Percentiles rank a stretch among this genome's conserved stretches.
These are phyloP conservation scores for Gliomastix tumulicola DNA, from an alignment of 2,329 filamentous ascomycete genomes.

Conservation along the genomic window DNA sequence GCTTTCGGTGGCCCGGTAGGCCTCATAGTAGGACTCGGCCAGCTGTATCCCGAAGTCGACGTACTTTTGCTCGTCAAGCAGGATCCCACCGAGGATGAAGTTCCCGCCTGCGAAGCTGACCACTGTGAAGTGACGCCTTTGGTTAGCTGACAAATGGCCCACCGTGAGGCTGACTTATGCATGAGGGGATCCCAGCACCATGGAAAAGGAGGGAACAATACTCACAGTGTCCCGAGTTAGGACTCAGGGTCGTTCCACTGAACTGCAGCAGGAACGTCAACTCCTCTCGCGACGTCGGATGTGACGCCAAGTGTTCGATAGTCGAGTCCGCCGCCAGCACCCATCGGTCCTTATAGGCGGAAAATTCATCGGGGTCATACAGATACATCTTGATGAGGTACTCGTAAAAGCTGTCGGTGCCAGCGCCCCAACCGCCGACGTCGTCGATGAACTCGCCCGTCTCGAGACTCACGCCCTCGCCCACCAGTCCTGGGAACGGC, in stretches of 20 bases:
- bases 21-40: conserved; percentile 43
- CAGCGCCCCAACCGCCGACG: conserved; percentile 66
- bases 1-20: conserved; percentile 37
- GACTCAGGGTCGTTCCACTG: conserved; percentile 32
- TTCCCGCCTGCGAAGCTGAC: conserved; percentile 45
- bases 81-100: conserved; percentile 38
- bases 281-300: conserved; percentile 45
- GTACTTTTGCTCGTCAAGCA: conserved; percentile 31
- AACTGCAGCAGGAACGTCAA: conserved; percentile 51
- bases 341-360: conserved; percentile 66
- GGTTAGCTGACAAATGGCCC: background rate
- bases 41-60: conserved; percentile 36
- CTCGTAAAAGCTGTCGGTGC: conserved; percentile 66
- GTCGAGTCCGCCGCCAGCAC: conserved; percentile 67
- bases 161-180: conserved; percentile 31
- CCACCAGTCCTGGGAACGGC: conserved; percentile 65
- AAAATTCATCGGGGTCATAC: conserved; percentile 62
- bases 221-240: conserved; percentile 40
- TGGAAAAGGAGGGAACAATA: conserved; percentile 34
- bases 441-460: conserved; percentile 61
- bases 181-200: background rate
- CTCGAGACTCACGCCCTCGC: conserved; percentile 54
- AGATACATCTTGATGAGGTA: conserved; percentile 90
- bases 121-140: conserved; percentile 13
- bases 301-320: conserved; percentile 55